Conservation (phyloP, 805 yeast species). For the Brettanomyces anomalus region DNA sequence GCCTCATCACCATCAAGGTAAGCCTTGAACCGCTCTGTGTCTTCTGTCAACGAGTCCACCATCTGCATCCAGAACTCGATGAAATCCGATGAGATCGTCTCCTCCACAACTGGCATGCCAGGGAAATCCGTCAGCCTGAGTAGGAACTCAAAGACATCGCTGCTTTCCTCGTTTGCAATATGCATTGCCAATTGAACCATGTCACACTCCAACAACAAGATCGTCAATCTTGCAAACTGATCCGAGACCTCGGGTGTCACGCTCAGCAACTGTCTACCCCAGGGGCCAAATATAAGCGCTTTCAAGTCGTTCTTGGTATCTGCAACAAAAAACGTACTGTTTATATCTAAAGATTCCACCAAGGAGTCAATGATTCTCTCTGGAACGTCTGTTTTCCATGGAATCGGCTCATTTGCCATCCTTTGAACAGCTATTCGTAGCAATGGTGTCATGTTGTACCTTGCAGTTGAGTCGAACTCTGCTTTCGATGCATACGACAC, state of each 20-base stretch:
- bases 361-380: constrained; percentile 26
- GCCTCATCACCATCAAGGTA: constrained; percentile 28
- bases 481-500: constrained; percentile 29
- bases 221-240: constrained; percentile 35
- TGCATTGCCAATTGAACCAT: constrained; percentile 32
- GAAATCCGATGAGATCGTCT: constrained; percentile 43
- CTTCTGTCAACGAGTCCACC: constrained; percentile 47
- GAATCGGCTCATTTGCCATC: constrained; percentile 6
- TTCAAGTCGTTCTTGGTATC: constrained; percentile 24
- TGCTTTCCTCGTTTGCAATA: constrained; percentile 27
- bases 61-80: constrained; percentile 64
- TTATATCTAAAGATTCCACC: constrained; percentile 38
- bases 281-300: constrained; percentile 32
- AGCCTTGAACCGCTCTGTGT: constrained; percentile 28
- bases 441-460: constrained; percentile 17
- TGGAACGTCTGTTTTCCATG: constrained; percentile 4
- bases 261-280: constrained; percentile 36
- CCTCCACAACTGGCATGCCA: constrained; percentile 51
- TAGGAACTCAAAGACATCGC: constrained; percentile 38
- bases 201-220: constrained; percentile 39
- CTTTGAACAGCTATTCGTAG: constrained; percentile 13
- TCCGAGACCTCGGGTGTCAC: constrained; percentile 30
- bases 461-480: constrained; percentile 23
- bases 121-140: constrained; percentile 47
- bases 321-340: constrained; percentile 31